These are phyloP conservation scores for Lunasporangiospora selenospora DNA, from an alignment of 192 early-diverging fungal genomes.

Conservation along the genomic window DNA sequence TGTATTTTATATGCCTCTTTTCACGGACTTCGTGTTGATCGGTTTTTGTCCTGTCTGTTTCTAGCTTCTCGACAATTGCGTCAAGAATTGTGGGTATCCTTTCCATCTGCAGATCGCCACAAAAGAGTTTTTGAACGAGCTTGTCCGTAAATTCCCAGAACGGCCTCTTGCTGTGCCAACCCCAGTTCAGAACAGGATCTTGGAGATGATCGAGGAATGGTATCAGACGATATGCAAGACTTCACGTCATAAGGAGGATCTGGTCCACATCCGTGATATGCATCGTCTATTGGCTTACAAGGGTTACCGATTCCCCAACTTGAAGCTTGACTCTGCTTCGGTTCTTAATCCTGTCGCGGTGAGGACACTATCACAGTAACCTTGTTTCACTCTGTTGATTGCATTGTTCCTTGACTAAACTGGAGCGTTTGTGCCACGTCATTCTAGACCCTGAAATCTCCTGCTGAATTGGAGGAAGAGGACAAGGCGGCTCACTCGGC, in stretches of 20 bases:
- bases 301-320: conserved; percentile 81
- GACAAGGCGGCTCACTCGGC: conserved; percentile 86
- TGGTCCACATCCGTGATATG: conserved; percentile 96
- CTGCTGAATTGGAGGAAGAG: conserved; percentile 95
- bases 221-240: conserved; percentile 84
- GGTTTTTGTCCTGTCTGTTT: conserved; percentile 1
- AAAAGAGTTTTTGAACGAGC: conserved; percentile 97
- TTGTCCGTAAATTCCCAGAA: conserved; percentile 94
- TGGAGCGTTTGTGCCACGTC: not conserved
- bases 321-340: conserved; percentile 64
- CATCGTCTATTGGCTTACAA: conserved; percentile 87
- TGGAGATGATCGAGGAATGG: conserved; percentile 97
- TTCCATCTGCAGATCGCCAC: conserved; percentile 96
- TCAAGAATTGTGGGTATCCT: conserved; percentile 99
- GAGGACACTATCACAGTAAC: conserved; percentile 11
- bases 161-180: conserved; percentile 75
- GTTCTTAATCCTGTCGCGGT: conserved; percentile 67
- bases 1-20: not conserved
- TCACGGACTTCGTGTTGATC: not conserved
- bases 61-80: conserved; percentile 92
- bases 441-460: conserved; percentile 80
- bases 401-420: not conserved
- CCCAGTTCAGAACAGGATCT: conserved; percentile 83
- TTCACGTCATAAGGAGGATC: conserved; percentile 93
- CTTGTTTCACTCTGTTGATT: not conserved